Evolutionary conservation across 768 basidiomycete species (phyloP).

Genomic region (Hericium erinaceus): DNA sequence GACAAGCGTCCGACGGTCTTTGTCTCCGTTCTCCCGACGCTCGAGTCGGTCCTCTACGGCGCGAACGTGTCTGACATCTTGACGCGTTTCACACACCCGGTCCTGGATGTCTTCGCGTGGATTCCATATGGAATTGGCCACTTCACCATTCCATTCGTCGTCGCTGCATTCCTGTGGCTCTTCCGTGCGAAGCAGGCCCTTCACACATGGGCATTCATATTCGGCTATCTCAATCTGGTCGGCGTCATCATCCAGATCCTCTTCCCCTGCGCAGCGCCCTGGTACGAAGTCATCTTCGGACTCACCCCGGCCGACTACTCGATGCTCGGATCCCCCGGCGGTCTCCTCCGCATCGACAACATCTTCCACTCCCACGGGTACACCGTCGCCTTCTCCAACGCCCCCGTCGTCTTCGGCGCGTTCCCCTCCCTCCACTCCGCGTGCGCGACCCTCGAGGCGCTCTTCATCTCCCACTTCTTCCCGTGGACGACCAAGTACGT

Average conservation of each 20-base stretch:
- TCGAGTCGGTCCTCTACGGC: conserved; percentile 92
- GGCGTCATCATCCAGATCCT: conserved; percentile 86
- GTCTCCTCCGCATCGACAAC: conserved; percentile 84
- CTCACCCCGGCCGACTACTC: conserved; percentile 90
- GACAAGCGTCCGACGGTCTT: conserved; percentile 73
- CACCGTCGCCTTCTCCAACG: conserved; percentile 70
- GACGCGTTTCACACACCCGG: conserved; percentile 86
- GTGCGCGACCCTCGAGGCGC: conserved; percentile 83
- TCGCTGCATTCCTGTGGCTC: conserved; percentile 82
- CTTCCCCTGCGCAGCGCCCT: conserved; percentile 88
- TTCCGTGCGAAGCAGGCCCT: conserved; percentile 77
- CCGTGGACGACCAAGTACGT: conserved; percentile 55
- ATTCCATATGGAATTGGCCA: conserved; percentile 94
- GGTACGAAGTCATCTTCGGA: conserved; percentile 97
- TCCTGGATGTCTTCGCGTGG: conserved; percentile 93
- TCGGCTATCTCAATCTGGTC: conserved; percentile 87
- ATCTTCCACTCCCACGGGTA: conserved; percentile 74
- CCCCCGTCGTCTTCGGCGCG: conserved; percentile 93
- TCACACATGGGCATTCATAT: conserved; percentile 75
- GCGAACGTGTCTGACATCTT: conserved; percentile 97
- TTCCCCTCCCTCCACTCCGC: conserved; percentile 93
- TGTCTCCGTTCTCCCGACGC: conserved; percentile 87
- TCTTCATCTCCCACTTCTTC: conserved; percentile 95
- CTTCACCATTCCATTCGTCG: conserved; percentile 78
- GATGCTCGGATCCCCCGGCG: conserved; percentile 90